phyloP scores from a whole-genome alignment of 768 basidiomycete species.

The Pilatotrama ljubarskyi region DNA sequence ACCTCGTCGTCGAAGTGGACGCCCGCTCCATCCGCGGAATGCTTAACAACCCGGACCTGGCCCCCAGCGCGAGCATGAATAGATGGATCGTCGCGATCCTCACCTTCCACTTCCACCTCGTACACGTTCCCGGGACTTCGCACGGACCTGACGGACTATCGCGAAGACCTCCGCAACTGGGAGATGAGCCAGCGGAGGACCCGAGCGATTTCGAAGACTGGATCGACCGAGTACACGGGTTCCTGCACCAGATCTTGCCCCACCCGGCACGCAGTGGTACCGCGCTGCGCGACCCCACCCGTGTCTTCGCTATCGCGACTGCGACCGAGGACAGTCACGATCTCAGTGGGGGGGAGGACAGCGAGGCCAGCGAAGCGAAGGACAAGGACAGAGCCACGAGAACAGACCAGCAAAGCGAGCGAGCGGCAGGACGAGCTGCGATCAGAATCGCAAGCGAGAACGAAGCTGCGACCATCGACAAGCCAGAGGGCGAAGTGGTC shows the following conservation, averaged over 20 bases:
- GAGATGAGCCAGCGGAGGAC: background rate
- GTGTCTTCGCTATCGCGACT: background rate
- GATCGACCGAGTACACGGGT: slow-evolving; percentile 18
- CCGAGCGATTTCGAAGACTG: slow-evolving; percentile 17
- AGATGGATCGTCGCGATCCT: slow-evolving; percentile 42
- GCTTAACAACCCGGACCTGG: slow-evolving; percentile 35
- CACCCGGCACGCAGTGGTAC: background rate
- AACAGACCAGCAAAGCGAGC: background rate
- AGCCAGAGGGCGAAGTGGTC: background rate
- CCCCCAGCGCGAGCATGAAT: slow-evolving; percentile 40
- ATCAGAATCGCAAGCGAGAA: background rate
- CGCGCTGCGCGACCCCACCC: background rate
- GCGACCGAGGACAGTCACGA: slow-evolving; percentile 7
- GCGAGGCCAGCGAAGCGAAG: background rate
- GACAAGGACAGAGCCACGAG: no score
- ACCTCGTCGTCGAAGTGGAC: background rate
- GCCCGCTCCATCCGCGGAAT: slow-evolving; percentile 37
- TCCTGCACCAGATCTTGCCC: slow-evolving; percentile 1
- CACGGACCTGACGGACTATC: slow-evolving; percentile 37
- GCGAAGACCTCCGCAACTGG: background rate
- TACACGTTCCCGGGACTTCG: slow-evolving; percentile 36
- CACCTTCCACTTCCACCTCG: slow-evolving; percentile 35
- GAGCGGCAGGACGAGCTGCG: background rate
- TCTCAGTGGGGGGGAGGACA: background rate
- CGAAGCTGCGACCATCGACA: background rate